phyloP scores from a whole-genome alignment of 331 rosid species.

The Rosa hybrid region DNA sequence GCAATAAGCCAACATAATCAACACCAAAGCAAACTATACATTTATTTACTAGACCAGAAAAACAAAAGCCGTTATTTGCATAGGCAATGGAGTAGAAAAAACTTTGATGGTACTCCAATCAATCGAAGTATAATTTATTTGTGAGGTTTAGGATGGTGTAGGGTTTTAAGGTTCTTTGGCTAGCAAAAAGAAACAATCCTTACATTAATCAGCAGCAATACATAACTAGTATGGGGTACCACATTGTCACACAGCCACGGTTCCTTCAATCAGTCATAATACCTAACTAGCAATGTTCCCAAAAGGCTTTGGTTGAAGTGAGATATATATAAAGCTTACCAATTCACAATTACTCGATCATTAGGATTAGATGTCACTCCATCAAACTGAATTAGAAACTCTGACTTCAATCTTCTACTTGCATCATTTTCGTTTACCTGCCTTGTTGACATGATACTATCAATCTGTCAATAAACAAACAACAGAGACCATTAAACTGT shows the following conservation, averaged over 20 bases:
- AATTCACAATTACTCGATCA: no score
- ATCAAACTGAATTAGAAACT: slow-evolving; percentile 94
- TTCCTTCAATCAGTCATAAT: not conserved
- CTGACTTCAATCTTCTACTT: slow-evolving; percentile 93
- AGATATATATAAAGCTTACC: no score
- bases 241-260: not conserved
- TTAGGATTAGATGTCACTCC: slow-evolving; percentile 67
- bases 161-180: not conserved
- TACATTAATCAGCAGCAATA: not conserved
- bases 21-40: not conserved
- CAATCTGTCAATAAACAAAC: slow-evolving; percentile 60
- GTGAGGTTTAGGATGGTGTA: not conserved
- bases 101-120: not conserved
- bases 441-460: slow-evolving; percentile 95
- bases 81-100: not conserved
- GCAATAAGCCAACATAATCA: not conserved
- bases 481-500: slow-evolving; percentile 6
- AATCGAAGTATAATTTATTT: not conserved
- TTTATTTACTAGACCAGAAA: not conserved
- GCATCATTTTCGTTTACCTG: slow-evolving; percentile 83
- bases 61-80: not conserved
- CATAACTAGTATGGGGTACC: not conserved
- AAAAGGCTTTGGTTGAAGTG: not conserved
- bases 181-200: not conserved
- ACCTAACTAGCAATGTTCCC: not conserved